phyloP scores from a whole-genome alignment of 768 basidiomycete species.

The Tylopilus subfusipes region DNA sequence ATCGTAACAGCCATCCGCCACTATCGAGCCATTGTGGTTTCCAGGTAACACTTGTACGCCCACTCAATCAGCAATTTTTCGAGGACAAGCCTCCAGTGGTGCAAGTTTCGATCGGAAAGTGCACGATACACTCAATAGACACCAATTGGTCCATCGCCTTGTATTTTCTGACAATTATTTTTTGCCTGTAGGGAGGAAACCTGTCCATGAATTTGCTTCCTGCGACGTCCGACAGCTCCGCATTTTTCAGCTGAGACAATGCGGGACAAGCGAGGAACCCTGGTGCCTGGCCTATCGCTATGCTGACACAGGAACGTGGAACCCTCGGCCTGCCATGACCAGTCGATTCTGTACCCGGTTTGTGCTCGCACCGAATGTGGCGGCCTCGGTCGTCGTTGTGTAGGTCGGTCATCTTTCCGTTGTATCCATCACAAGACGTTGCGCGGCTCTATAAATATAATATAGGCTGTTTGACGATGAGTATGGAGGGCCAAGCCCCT shows the following conservation, averaged over 20 bases:
- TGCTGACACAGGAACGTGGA: too few species aligned
- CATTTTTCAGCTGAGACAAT: conserved; percentile 12
- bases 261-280: background rate
- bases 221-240: conserved; percentile 1
- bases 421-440: conserved; percentile 8
- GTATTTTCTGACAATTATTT: conserved; percentile 1
- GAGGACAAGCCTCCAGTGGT: background rate
- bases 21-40: background rate
- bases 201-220: conserved; percentile 1
- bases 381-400: background rate
- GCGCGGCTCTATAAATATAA: too few species aligned
- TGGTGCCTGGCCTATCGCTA: background rate
- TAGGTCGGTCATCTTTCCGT: background rate
- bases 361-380: background rate
- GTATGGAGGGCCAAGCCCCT: background rate
- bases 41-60: conserved; percentile 5
- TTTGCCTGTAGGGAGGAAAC: background rate
- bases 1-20: background rate
- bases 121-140: background rate
- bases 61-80: background rate
- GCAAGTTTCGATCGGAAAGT: background rate
- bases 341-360: background rate
- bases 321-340: background rate
- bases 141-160: background rate
- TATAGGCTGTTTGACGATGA: conserved; percentile 1